A percentile compares a stretch with the other conserved stretches of the same genome.
These are phyloP conservation scores for Solanum hybrid DNA, from an alignment of 305 asterid genomes.

Conservation along the genomic window DNA sequence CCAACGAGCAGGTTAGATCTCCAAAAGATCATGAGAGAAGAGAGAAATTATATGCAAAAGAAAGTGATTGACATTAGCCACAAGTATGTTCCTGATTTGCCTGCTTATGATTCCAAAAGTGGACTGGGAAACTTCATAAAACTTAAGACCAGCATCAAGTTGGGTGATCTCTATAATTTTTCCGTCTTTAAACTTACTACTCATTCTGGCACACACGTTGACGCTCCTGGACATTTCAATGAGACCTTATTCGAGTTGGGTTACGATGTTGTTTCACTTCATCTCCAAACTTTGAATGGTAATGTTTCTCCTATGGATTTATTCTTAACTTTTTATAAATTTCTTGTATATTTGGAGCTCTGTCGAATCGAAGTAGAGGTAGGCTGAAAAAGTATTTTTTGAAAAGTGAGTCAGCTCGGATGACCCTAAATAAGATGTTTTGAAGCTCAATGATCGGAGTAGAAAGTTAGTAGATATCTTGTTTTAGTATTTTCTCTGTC, in stretches of 20 bases:
- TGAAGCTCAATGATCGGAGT: neutral
- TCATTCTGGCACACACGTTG: conserved; percentile 5
- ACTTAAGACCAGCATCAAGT: neutral
- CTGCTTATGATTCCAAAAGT: neutral
- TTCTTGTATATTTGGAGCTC: neutral
- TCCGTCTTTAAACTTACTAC: neutral
- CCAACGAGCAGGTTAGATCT: neutral
- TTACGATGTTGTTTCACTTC: neutral
- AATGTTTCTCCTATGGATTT: neutral
- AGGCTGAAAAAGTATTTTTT: neutral
- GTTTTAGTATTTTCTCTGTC: neutral
- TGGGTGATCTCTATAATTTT: neutral
- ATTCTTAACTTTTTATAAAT: neutral
- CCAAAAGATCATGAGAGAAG: neutral
- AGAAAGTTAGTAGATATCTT: neutral
- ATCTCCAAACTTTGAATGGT: conserved; percentile 7
- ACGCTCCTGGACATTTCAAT: conserved; percentile 11
- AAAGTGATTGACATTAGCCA: neutral
- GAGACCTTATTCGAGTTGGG: neutral
- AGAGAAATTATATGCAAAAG: neutral
- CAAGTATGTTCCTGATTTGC: neutral
- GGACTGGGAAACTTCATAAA: neutral
- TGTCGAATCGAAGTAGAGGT: neutral
- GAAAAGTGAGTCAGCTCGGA: neutral
- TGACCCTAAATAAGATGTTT: neutral